Evolutionary conservation across 257 asterid genomes (phyloP), one percentile per base, ranked within the genome.

Genomic region (Solanum verrucosum): DNA sequence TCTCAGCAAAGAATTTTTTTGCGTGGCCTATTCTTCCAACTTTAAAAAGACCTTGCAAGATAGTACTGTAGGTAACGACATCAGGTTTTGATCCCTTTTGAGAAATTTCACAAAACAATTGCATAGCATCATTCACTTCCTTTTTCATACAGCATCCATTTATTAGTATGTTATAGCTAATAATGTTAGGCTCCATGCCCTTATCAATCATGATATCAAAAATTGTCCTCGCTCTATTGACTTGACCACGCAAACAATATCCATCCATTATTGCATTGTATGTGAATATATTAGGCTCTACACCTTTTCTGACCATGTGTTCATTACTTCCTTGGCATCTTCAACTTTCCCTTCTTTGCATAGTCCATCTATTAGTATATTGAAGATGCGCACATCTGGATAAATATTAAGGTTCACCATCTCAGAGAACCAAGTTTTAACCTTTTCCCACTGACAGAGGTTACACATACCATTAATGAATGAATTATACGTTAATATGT

Each of bases 401-500:
- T 75, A 87, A 7, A 87, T 38, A 33, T 38, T 75, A 77, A 5
- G 37, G 33, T 52, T 4, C 23, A 65, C 34, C 91, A 90, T 88
- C 38, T 87, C 79, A 21, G 46, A n/a, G 56, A 89, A 46, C 12
- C 72, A 33, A 56, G 18, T n/a, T 7, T 3, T 83, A 44, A 71
- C 90, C 56, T 90, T 74, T 38, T 68, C 60, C 81, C 81, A 85
- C 29, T 65, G 87, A 52, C 87, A 52, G 2, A 86, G 5, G 42
- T 42, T 90, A 35, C 92, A 90, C 3, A 90, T 35, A 10, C 92
- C 92, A 33, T 63, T 21, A 70, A 90, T 65, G 18, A 78, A 3
- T n/a, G 88, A 85, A 83, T 12, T 72, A 37, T 56, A 88, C 1
- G 81, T 89, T 13, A 86, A 15, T 44, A 49, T 23, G 14, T 59